Percentiles rank a stretch among this genome's conserved stretches.
Conservation (phyloP, 805 yeast species). For the Komagataella pastoris region DNA sequence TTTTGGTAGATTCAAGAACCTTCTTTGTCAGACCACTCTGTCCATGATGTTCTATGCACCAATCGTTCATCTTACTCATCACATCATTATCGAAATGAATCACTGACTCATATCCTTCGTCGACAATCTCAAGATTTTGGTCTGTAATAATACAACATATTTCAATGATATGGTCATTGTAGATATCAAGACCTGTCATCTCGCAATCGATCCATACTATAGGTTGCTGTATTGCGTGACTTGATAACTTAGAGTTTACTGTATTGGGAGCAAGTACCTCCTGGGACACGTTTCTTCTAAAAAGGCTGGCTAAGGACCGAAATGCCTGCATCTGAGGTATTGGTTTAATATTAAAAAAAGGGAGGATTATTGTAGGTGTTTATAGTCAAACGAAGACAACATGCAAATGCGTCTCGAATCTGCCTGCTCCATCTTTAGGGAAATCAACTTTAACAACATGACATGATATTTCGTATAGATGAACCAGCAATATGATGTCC, state of each 20-base stretch:
- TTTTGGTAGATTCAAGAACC: slow-evolving; percentile 41
- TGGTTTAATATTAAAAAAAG: background rate
- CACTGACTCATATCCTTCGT: slow-evolving; percentile 69
- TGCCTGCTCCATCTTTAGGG: background rate
- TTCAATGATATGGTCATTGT: slow-evolving; percentile 77
- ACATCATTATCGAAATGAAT: slow-evolving; percentile 50
- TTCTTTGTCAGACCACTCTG: slow-evolving; percentile 63
- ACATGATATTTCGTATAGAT: background rate
- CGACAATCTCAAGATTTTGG: slow-evolving; percentile 59
- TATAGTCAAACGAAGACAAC: too few relatives aligned
- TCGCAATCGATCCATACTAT: slow-evolving; percentile 97
- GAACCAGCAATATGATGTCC: background rate
- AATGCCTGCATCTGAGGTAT: background rate
- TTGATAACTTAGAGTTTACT: background rate
- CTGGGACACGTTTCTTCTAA: background rate
- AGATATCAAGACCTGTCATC: slow-evolving; percentile 90
- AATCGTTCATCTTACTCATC: slow-evolving; percentile 67
- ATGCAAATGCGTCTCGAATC: too few relatives aligned
- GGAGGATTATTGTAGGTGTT: too few relatives aligned
- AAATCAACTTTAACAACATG: background rate
- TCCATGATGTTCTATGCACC: slow-evolving; percentile 83
- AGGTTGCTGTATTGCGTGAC: slow-evolving; percentile 8
- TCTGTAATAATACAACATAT: slow-evolving; percentile 87
- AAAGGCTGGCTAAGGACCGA: background rate
- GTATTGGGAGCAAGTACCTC: background rate